Conservation (phyloP, 495 filamentous ascomycete species). For the Annulohypoxylon moriforme region DNA sequence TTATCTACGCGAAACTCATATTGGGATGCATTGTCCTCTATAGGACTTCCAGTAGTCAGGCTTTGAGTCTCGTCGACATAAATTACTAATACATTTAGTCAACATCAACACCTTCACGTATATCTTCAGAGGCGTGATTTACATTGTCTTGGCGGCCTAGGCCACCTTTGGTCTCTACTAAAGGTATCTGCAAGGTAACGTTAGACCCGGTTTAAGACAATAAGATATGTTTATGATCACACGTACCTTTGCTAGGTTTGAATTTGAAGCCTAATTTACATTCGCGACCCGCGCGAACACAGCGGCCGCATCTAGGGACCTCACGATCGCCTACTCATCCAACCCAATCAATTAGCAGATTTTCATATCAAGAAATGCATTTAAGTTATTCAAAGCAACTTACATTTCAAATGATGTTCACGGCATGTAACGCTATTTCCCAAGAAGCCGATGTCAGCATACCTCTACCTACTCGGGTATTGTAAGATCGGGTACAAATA, state of each 20-base stretch:
- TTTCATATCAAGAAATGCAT: background rate
- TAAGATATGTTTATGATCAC: constrained; percentile 7
- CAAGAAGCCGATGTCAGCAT: constrained; percentile 31
- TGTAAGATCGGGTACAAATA: background rate
- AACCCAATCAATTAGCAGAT: constrained; percentile 5
- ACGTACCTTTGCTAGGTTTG: constrained; percentile 45
- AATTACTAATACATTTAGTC: constrained; percentile 36
- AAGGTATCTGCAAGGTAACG: constrained; percentile 36
- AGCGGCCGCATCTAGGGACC: constrained; percentile 57
- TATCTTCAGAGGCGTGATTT: constrained; percentile 2
- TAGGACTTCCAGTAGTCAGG: constrained; percentile 28
- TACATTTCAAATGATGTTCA: constrained; percentile 60
- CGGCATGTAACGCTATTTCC: constrained; percentile 56
- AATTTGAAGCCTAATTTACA: constrained; percentile 49
- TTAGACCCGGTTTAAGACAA: background rate
- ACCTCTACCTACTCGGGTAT: background rate
- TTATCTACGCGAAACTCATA: constrained; percentile 34
- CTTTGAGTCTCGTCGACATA: constrained; percentile 45
- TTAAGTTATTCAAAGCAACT: constrained; percentile 2
- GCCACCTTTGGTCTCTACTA: constrained; percentile 42
- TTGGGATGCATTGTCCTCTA: constrained; percentile 22
- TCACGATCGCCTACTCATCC: constrained; percentile 54
- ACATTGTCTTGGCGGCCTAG: constrained; percentile 42
- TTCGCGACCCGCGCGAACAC: constrained; percentile 48
- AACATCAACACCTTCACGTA: background rate